Base-by-base conservation (phyloP, 495 filamentous ascomycete genomes). In the Daldinia bambusicola region DNA sequence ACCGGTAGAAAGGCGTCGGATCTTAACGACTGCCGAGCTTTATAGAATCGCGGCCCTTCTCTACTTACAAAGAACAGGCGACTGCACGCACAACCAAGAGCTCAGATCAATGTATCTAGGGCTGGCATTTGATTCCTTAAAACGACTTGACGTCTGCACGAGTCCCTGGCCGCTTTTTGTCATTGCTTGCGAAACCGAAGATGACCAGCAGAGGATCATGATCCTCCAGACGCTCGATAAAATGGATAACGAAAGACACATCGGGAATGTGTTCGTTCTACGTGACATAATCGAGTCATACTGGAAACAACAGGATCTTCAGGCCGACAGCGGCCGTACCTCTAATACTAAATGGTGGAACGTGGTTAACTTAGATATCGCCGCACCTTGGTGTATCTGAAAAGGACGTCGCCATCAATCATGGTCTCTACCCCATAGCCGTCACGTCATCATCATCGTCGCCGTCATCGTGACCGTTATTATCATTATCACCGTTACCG, bases 141-240 rank as follows among this genome's bases (percentile, higher is more conserved):
- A 57, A 20, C 70, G 63, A 45, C 59, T 79, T 2, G 59, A 74
- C 40, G 69, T 78, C 63, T 77, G 75, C 50, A 79, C 77, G 50
- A 79, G 77, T 63, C 77, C 77, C 6, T 79, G 77, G 77, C 77
- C 77, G 5, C 66, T 79, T 14, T 79, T 79, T 36, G 75, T 79
- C 41, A 72, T 78, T n/a, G 77, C 76, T 7, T 79, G 77, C 59
- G 77, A 79, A 59, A 76, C 74, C 8, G 74, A 75, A 61, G 77
- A 64, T 6, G 77, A 79, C 45, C 74, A 76, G 20, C 76, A 78
- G 40, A 66, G 76, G 52, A 79, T 79, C 50, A 62, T 40, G 48
- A 78, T 79, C 55, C 66, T 79, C 20, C 67, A 69, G 34, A 71
- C 75, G 5, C 66, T 79, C 40, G 74, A 77, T 55, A 62, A 63